Base-by-base conservation (phyloP, 179 eudicot genomes). In the Corrigiola litoralis region DNA sequence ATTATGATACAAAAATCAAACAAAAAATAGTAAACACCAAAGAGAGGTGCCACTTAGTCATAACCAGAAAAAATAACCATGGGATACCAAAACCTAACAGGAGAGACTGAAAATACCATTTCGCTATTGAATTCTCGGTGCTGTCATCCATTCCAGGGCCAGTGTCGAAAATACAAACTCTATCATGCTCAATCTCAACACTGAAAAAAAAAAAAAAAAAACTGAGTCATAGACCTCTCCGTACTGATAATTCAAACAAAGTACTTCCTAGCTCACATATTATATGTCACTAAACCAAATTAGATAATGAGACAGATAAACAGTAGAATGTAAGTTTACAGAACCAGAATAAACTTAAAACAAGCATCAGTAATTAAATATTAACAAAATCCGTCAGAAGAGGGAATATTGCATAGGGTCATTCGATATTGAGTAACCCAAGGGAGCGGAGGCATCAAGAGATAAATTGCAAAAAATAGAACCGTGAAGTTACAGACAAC, bases 81-180 rank as follows among this genome's bases (percentile, higher is more conserved):
- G n/a, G 47, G 32, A 12, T 31, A 2, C 58, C 45, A 40, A 12
- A 38, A 16, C 45, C 17, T 23, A 47, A 37, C 42, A 17, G 48
- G 58, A 24, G 8, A 53, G 44, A 27, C 18, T 28, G 53, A 66
- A 36, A 40, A 65, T 80, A 89, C 96, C 96, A 89, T 63, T 89
- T 82, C 37, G 61, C 85, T 34, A 86, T 75, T n/a, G 84, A 81
- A 52, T 88, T 83, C 58, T 82, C 90, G 5, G 58, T 74, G 8
- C 80, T 79, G 25, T 74, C 88, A 56, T 84, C 90, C 90, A 89
- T 84, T 25, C 96, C 96, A 27, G 88, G 84, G 59, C 92, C 96
- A 38, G 85, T 74, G 63, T 89, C 96, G 59, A 78, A 82, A 52
- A 89, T 58, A 23, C 79, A 69, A 46, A 89, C 81, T 54, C 32